phyloP scores from a whole-genome alignment of 495 filamentous ascomycete genomes.

The Neurospora sp. region DNA sequence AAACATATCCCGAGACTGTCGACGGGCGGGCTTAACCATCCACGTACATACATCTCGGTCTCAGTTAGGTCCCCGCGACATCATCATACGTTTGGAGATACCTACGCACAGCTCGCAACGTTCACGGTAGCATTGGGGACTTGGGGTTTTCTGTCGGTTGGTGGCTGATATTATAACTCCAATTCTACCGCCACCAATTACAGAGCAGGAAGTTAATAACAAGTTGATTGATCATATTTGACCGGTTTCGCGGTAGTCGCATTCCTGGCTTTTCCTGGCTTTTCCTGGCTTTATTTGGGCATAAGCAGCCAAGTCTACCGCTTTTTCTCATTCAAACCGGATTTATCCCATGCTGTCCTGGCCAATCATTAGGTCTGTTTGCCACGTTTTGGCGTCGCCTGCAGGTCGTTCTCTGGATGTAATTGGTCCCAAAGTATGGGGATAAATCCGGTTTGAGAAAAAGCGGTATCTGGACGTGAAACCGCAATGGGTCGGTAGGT shows the following conservation, averaged over 20 bases:
- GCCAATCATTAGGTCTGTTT: no score
- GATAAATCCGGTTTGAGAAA: no score
- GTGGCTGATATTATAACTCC: not conserved
- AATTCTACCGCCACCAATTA: not conserved
- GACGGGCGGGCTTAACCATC: not conserved
- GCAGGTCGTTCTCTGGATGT: no score
- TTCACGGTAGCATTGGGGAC: not conserved
- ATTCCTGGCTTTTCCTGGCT: not conserved
- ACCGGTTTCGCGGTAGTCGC: not conserved
- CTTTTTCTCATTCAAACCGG: no score
- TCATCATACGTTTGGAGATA: no score
- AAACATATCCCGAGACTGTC: not conserved
- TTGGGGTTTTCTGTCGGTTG: not conserved
- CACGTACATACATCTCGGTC: not conserved
- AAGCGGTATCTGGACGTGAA: not conserved
- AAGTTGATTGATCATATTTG: not conserved
- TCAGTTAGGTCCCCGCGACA: not conserved
- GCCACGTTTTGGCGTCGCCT: no score
- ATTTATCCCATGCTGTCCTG: no score
- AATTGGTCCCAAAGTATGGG: no score
- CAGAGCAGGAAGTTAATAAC: not conserved
- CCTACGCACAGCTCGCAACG: not conserved
- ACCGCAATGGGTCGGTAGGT: not conserved
- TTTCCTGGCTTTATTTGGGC: not conserved
- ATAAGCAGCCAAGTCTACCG: not conserved